Percentiles rank a stretch among this genome's conserved stretches.
Evolutionary conservation across 371 early-diverging fungal species (phyloP).

Genomic region (Apophysomyces trapeziformis): DNA sequence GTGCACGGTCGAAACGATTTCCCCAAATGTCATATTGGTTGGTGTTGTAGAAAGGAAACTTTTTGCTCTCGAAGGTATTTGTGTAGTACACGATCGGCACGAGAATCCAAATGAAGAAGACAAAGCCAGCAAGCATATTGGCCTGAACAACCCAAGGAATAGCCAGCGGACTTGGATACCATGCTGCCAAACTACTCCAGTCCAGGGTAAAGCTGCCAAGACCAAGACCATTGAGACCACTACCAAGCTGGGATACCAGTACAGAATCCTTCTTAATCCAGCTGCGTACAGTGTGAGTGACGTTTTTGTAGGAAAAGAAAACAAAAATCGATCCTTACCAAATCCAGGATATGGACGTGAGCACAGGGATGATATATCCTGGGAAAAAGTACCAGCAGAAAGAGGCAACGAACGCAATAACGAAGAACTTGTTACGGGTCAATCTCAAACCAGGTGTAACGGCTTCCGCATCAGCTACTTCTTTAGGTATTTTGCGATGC

Average conservation of each 20-base stretch:
- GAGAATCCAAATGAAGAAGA: conserved; percentile 72
- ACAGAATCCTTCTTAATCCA: conserved; percentile 68
- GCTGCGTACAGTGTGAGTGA: conserved; percentile 26
- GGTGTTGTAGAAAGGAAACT: conserved; percentile 64
- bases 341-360: conserved; percentile 54
- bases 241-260: conserved; percentile 57
- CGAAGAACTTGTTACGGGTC: conserved; percentile 65
- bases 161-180: conserved; percentile 47
- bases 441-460: conserved; percentile 31
- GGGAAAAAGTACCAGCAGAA: conserved; percentile 59
- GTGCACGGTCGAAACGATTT: conserved; percentile 54
- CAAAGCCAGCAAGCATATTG: conserved; percentile 67
- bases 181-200: conserved; percentile 58
- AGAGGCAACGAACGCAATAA: conserved; percentile 56
- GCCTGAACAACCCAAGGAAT: conserved; percentile 68
- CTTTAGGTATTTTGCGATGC: conserved; percentile 55
- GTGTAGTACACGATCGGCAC: conserved; percentile 68
- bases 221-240: conserved; percentile 60
- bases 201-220: conserved; percentile 63
- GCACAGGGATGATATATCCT: conserved; percentile 58
- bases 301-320: background rate
- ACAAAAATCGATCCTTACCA: conserved; percentile 30
- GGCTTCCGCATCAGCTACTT: conserved; percentile 37
- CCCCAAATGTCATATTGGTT: conserved; percentile 58
- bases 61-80: conserved; percentile 64